Percentiles rank a stretch among this genome's conserved stretches.
Conservation (phyloP, 345 rosid genomes). For the Aquilaria malaccensis region DNA sequence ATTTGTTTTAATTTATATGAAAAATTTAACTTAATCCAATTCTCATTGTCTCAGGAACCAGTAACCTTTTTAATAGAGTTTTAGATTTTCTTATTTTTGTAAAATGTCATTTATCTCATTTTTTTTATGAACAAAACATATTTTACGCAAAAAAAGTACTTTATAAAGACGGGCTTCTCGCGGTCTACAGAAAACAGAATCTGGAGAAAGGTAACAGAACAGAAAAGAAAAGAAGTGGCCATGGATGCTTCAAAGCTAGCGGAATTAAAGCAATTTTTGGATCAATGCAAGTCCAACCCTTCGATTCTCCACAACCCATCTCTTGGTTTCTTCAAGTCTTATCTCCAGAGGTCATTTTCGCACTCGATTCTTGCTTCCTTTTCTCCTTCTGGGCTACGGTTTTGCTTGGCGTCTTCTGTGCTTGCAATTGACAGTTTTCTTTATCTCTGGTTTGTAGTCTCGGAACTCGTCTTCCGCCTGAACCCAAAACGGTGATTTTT, state of each 20-base stretch:
- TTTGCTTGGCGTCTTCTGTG: neutral
- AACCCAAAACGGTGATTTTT: constrained; percentile 38
- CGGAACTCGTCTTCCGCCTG: constrained; percentile 61
- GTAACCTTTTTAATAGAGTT: no score
- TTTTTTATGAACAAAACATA: no score
- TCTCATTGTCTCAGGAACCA: no score
- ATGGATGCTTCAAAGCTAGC: constrained; percentile 43
- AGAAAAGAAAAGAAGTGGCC: neutral
- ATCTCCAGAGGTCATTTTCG: constrained; percentile 43
- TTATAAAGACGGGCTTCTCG: no score
- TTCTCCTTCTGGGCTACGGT: neutral
- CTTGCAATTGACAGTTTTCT: neutral
- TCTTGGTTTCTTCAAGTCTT: constrained; percentile 60
- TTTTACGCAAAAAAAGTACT: no score
- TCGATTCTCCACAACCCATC: constrained; percentile 55
- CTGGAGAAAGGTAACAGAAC: neutral
- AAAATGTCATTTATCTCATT: no score
- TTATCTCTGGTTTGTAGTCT: constrained; percentile 39
- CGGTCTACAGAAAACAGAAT: no score
- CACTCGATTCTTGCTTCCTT: neutral
- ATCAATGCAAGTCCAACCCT: constrained; percentile 52
- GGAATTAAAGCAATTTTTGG: constrained; percentile 40
- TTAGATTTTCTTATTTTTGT: no score
- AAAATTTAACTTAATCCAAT: no score
- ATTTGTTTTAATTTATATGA: no score